Conservation (phyloP, 192 early-diverging fungal species). For the Coemansia sp. region DNA sequence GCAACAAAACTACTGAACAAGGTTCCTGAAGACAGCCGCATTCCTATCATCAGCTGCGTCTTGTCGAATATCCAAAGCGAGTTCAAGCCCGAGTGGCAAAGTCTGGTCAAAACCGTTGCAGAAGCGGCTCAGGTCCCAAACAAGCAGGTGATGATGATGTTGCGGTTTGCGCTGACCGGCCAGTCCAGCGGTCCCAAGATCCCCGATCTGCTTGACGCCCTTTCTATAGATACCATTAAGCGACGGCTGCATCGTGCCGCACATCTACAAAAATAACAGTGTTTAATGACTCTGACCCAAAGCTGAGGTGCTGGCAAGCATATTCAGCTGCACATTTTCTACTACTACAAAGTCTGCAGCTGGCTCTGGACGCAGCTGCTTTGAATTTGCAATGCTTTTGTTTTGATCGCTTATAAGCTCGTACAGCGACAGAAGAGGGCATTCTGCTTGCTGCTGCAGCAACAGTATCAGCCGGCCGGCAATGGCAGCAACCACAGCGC, state of each 20-base stretch:
- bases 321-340: background rate
- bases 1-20: conserved; percentile 5
- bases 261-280: too few species aligned
- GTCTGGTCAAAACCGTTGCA: conserved; percentile 43
- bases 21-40: conserved; percentile 22
- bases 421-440: background rate
- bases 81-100: too few species aligned
- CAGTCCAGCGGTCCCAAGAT: conserved; percentile 35
- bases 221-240: conserved; percentile 11
- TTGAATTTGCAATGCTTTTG: background rate
- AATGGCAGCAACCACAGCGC: conserved; percentile 19
- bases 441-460: background rate
- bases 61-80: too few species aligned
- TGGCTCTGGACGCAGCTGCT: background rate
- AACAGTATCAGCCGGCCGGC: conserved; percentile 20
- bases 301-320: background rate
- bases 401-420: background rate
- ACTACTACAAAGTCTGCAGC: background rate
- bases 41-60: conserved; percentile 5
- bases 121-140: conserved; percentile 28
- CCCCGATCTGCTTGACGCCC: conserved; percentile 28
- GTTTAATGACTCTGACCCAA: background rate
- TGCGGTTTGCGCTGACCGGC: conserved; percentile 67
- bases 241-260: conserved; percentile 8
- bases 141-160: conserved; percentile 61